Percentiles rank a stretch among this genome's conserved stretches.
phyloP scores from a whole-genome alignment of 192 early-diverging fungal genomes.

The Obelidium mucronatum region DNA sequence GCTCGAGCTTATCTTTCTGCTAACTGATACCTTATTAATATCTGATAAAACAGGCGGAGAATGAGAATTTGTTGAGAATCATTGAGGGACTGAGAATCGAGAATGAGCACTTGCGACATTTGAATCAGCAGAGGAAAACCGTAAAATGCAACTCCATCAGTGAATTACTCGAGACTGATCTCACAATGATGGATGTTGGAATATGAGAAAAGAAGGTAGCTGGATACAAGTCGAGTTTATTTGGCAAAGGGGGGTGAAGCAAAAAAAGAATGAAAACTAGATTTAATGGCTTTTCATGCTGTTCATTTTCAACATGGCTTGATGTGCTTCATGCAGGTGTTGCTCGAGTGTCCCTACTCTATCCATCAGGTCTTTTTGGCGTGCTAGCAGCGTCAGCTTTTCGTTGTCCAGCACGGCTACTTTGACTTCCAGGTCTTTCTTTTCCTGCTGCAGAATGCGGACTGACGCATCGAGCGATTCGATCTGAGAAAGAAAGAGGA shows the following conservation, averaged over 20 bases:
- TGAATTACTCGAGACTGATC: constrained; percentile 30
- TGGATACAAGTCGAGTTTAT: no score
- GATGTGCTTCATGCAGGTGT: constrained; percentile 42
- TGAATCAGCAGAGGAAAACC: background rate
- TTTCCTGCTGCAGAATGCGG: constrained; percentile 77
- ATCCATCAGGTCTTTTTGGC: constrained; percentile 39
- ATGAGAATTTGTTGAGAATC: constrained; percentile 11
- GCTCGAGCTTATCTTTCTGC: background rate
- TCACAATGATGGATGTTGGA: constrained; percentile 21
- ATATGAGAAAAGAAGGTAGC: no score
- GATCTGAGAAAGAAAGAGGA: constrained; percentile 10
- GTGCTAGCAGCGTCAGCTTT: constrained; percentile 32
- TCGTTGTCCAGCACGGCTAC: constrained; percentile 47
- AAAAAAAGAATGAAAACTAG: background rate
- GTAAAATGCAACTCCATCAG: background rate
- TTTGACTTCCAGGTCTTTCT: constrained; percentile 48
- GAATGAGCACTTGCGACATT: constrained; percentile 16
- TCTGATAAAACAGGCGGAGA: constrained; percentile 1
- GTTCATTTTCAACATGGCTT: constrained; percentile 40
- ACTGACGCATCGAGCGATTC: constrained; percentile 82
- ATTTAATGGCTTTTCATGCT: constrained; percentile 15
- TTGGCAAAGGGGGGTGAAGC: no score
- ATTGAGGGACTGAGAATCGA: constrained; percentile 19
- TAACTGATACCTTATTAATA: background rate
- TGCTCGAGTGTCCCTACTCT: constrained; percentile 34